Evolutionary conservation across 2,329 filamentous ascomycete species (phyloP).

Genomic region (Gnomoniopsis smithogilvyi): DNA sequence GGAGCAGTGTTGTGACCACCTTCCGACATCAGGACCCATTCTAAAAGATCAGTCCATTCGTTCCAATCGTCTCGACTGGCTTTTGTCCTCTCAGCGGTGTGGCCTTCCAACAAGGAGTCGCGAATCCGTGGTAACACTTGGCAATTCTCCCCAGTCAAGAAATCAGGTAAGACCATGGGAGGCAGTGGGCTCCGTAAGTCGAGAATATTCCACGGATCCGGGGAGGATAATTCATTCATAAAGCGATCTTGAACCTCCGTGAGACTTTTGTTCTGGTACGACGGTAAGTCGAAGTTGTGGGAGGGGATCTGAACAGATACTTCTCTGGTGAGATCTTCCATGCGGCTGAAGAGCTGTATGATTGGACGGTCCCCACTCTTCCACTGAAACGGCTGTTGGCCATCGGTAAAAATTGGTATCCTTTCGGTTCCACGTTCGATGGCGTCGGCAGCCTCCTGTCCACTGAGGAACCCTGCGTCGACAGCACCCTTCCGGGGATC

Average conservation of each 20-base stretch:
- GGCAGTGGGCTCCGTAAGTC: constrained; percentile 27
- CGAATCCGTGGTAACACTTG: constrained; percentile 27
- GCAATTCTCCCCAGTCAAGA: constrained; percentile 27
- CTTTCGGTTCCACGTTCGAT: constrained; percentile 10
- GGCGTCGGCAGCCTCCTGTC: constrained; percentile 11
- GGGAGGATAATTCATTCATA: constrained; percentile 3
- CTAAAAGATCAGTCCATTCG: constrained; percentile 29
- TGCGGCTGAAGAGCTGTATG: constrained; percentile 24
- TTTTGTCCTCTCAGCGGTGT: constrained; percentile 25
- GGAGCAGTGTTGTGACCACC: constrained; percentile 32
- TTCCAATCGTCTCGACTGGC: constrained; percentile 28
- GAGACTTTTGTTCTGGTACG: constrained; percentile 23
- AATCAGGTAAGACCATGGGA: constrained; percentile 23
- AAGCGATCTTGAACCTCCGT: constrained; percentile 23
- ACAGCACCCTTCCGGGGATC: constrained; percentile 14
- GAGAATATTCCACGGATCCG: constrained; percentile 28
- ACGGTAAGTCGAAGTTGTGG: constrained; percentile 21
- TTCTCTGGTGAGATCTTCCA: constrained; percentile 25
- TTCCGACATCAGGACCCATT: constrained; percentile 31
- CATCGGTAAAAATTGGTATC: constrained; percentile 23
- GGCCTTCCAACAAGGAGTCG: constrained; percentile 35
- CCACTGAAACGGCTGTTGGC: constrained; percentile 26
- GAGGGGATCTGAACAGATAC: constrained; percentile 28
- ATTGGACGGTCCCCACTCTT: constrained; percentile 22
- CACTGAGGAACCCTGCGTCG: constrained; percentile 13